Base-by-base conservation (phyloP, 805 yeast genomes). In the Yamadazyma ubonensis region DNA sequence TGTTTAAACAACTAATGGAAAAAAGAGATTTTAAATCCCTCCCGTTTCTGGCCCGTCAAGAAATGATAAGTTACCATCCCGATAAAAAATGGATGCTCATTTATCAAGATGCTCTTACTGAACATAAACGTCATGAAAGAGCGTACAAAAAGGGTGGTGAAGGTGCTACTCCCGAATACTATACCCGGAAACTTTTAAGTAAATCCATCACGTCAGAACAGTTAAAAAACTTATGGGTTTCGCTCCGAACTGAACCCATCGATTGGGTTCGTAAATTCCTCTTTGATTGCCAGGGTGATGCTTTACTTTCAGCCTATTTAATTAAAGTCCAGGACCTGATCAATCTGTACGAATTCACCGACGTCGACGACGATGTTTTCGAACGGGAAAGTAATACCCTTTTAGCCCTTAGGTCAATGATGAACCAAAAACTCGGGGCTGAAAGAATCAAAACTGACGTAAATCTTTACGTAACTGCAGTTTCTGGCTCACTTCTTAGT, bases 21-120 rank as follows among this genome's bases (percentile, higher is more conserved):
- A 79, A 81, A 51, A 77, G 96, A 53, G 95, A 90, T 57, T 84
- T 87, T 61, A 78, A 70, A 36, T 69, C 75, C 26, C 65, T 84
- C 22, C 86, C 96, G 0, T 78, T 77, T 18, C 77, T 76, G 37
- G 96, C 93, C 3, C 81, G 81, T 49, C 75, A 70, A 41, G 93
- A 86, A 54, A 80, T 91, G 85, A 71, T 78, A 53, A 76, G 75
- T 50, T 89, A 84, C 55, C 76, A 84, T 30, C 66, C 78, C 0
- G 86, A 83, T 35, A 86, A 88, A 52, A 91, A 91, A 62, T 89
- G 96, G 96, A 81, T 86, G 83, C 72, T 90, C 49, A 83, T 90
- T 29, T 79, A 84, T 49, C 97, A 90, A 59, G 96, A 89, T 58
- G 79, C 83, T 17, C 72, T 86, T 33, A 76, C 90, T 5, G 96